A percentile compares a stretch with the other conserved stretches of the same genome.
phyloP scores from a whole-genome alignment of 257 asterid genomes.

The Solanum tarijense region DNA sequence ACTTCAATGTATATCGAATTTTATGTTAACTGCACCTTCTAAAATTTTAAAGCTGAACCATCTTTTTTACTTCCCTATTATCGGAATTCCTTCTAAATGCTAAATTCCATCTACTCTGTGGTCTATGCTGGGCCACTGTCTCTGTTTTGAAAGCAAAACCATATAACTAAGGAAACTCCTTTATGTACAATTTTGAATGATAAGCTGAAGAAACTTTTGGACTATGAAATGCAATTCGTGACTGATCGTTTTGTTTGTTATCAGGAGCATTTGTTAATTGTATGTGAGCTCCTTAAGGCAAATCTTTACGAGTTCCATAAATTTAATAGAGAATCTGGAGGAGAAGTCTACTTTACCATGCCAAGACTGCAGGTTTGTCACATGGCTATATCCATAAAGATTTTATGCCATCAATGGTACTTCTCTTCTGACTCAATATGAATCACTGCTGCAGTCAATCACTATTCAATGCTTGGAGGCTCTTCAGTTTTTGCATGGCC shows the following conservation, averaged over 20 bases:
- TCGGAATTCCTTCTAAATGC: not conserved
- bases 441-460: slow-evolving; percentile 58
- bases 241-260: slow-evolving; percentile 5
- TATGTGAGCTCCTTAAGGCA: slow-evolving; percentile 95
- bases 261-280: slow-evolving; percentile 95
- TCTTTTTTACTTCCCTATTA: not conserved
- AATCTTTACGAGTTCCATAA: slow-evolving; percentile 93
- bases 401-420: slow-evolving; percentile 1
- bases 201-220: not conserved
- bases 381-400: slow-evolving; percentile 1
- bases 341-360: slow-evolving; percentile 98
- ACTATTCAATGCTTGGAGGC: slow-evolving; percentile 98
- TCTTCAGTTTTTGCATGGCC: slow-evolving; percentile 81
- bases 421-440: slow-evolving; percentile 11
- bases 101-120: not conserved
- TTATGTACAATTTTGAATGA: not conserved
- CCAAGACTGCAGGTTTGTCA: slow-evolving; percentile 90
- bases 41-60: not conserved
- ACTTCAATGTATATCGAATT: not conserved
- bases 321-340: slow-evolving; percentile 97
- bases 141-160: not conserved
- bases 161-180: not conserved
- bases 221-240: not conserved
- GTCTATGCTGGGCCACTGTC: not conserved
- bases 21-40: not conserved